A percentile compares a stretch with the other conserved stretches of the same genome.
These are phyloP conservation scores for Colletotrichum incanum DNA, from an alignment of 2,329 filamentous ascomycete species.

Conservation along the genomic window DNA sequence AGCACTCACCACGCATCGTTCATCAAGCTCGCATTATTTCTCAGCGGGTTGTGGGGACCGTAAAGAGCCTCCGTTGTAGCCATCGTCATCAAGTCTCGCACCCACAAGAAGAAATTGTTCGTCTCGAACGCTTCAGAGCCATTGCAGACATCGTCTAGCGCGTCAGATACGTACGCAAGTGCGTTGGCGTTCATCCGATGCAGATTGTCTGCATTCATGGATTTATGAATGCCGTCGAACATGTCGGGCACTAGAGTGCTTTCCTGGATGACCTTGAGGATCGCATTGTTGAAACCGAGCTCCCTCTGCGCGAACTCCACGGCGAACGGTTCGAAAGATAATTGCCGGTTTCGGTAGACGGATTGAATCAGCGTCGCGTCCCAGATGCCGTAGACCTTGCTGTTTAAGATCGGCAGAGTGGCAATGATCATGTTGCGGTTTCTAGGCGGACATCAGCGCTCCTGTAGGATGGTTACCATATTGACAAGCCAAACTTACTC, in stretches of 20 bases:
- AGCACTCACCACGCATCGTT: conserved; percentile 52
- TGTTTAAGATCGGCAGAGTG: conserved; percentile 61
- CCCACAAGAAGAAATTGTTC: conserved; percentile 57
- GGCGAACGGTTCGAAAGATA: conserved; percentile 61
- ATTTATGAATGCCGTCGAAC: conserved; percentile 31
- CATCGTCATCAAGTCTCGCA: conserved; percentile 55
- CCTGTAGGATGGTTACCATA: conserved; percentile 50
- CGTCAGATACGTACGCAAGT: conserved; percentile 26
- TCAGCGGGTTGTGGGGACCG: conserved; percentile 60
- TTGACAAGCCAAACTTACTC: conserved; percentile 50
- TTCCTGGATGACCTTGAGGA: conserved; percentile 46
- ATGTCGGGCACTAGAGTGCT: conserved; percentile 16
- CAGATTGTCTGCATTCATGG: conserved; percentile 19
- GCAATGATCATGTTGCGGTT: conserved; percentile 54
- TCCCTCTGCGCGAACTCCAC: conserved; percentile 56
- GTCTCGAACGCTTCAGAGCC: conserved; percentile 14
- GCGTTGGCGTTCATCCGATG: conserved; percentile 37
- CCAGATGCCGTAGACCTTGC: conserved; percentile 62
- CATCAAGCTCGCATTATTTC: conserved; percentile 49
- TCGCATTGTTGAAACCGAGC: conserved; percentile 53
- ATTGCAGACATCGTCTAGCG: conserved; percentile 47
- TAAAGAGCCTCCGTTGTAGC: conserved; percentile 59
- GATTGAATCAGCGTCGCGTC: conserved; percentile 56
- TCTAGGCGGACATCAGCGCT: conserved; percentile 44
- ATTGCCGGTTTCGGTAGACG: conserved; percentile 56